Conservation (phyloP, 192 early-diverging fungal species). For the Funneliformis geosporum region DNA sequence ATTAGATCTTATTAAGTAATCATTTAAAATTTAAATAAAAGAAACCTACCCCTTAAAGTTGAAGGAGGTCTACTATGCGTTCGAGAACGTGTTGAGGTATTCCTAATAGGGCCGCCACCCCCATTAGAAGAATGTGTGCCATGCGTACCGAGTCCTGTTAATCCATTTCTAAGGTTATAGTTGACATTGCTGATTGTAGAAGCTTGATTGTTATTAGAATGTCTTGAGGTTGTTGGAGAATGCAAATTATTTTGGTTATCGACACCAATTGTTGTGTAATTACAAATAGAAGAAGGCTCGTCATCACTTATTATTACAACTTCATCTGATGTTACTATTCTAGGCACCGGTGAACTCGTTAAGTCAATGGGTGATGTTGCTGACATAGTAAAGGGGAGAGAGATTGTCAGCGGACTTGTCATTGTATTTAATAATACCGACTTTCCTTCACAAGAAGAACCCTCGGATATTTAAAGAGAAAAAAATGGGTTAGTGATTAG, state of each 20-base stretch:
- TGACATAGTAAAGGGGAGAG: neutral
- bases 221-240: neutral
- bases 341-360: neutral
- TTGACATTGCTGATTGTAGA: neutral
- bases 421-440: neutral
- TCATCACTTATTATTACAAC: conserved; percentile 2
- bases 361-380: conserved; percentile 3
- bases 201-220: neutral
- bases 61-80: neutral
- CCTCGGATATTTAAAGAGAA: no score
- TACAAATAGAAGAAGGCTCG: neutral
- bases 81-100: neutral
- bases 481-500: no score
- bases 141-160: neutral
- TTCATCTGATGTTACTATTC: neutral
- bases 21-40: neutral
- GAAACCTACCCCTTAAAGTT: neutral
- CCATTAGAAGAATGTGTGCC: neutral
- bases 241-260: neutral
- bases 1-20: neutral
- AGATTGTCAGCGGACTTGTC: neutral
- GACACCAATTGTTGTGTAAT: neutral
- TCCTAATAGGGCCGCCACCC: neutral
- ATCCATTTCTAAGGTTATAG: neutral
- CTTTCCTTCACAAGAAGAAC: neutral